These are phyloP conservation scores for Russula sp. DNA, from an alignment of 768 basidiomycete genomes.

Conservation along the genomic window DNA sequence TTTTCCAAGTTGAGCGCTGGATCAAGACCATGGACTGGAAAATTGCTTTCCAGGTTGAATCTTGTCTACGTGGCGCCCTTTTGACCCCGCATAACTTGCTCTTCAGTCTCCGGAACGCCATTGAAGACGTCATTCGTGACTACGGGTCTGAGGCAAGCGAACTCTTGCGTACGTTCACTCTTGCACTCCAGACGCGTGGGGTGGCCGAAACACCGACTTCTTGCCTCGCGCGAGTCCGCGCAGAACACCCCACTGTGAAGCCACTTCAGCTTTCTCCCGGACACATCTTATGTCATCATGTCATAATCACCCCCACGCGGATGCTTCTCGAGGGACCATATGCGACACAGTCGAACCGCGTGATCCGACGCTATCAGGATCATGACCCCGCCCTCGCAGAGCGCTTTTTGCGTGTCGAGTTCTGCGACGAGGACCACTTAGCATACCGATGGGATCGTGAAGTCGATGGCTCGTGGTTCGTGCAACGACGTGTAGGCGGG, in stretches of 20 bases:
- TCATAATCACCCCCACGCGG: conserved; percentile 69
- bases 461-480: conserved; percentile 49
- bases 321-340: conserved; percentile 72
- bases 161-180: conserved; percentile 48
- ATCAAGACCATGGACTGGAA: conserved; percentile 48
- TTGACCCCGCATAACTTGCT: conserved; percentile 54
- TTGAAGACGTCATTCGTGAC: conserved; percentile 35
- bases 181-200: conserved; percentile 38
- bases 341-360: conserved; percentile 67
- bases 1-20: conserved; percentile 22
- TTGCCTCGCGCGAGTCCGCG: conserved; percentile 40
- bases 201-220: conserved; percentile 35
- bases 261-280: conserved; percentile 29
- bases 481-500: conserved; percentile 30
- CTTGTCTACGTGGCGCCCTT: conserved; percentile 52
- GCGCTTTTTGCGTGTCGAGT: conserved; percentile 75
- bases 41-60: conserved; percentile 70
- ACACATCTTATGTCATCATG: conserved; percentile 58
- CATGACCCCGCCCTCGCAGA: conserved; percentile 41
- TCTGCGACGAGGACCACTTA: conserved; percentile 76
- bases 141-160: conserved; percentile 33
- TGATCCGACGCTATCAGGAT: conserved; percentile 54
- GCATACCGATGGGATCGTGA: conserved; percentile 63
- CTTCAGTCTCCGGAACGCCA: conserved; percentile 34
- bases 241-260: conserved; percentile 21